Evolutionary conservation across 805 yeast species (phyloP), one percentile per base, ranked within the genome.

Genomic region (Saccharomycopsis fermentans): DNA sequence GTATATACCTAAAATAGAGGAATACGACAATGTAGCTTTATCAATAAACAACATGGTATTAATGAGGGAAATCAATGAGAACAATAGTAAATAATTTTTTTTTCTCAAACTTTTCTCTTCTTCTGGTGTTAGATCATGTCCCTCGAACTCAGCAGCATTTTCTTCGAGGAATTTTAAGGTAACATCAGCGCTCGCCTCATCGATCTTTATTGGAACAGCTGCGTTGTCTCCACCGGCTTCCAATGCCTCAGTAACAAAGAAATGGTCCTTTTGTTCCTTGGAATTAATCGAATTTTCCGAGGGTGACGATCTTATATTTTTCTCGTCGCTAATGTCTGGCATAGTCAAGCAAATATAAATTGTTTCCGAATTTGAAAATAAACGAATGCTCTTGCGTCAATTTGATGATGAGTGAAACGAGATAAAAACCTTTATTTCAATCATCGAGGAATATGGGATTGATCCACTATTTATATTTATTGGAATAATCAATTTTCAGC

Each of bases 11-110:
- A 75, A 66, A 39, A 76, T 69, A 0, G 77, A 66, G 2, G 74
- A 69, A 64, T 76, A 77, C 1, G 75, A 69, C 27, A 77, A 60
- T 1, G 78, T 71, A 16, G 75, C 73, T 60, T 77, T 77, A 63
- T 77, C 80, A 58, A 76, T 69, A 64, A 69, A 73, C 17, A 73
- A 36, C 21, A 69, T 57, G 4, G 68, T 65, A 58, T 67, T 63
- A 17, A 69, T 64, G 4, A 64, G 36, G 21, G 64, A 59, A 5
- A 66, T 54, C 39, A 70, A 55, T 0, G 69, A 63, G 34, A 73
- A 58, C 17, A 73, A 62, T 4, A 63, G 63, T 3, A 64, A 52
- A 24, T 65, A 63, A 3, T 64, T 34, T 47, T 64, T 63, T 2
- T 55, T 39, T 16, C 48, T 58, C 34, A 65, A 43, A 29, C 55